Conservation (phyloP, 2,329 filamentous ascomycete species). For the Pyricularia sp. region DNA sequence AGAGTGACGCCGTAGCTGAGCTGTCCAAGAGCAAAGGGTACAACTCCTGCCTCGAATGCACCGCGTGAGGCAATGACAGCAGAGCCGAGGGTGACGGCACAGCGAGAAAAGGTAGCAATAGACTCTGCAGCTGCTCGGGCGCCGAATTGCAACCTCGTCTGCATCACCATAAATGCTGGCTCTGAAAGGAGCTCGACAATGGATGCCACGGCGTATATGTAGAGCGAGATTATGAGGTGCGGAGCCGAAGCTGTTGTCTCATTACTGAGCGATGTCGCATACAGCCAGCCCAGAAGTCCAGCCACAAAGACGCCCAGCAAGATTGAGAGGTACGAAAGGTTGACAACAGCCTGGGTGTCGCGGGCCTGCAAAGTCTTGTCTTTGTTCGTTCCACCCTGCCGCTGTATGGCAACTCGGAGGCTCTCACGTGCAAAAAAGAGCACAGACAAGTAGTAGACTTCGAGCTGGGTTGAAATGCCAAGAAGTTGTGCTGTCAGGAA, state of each 20-base stretch:
- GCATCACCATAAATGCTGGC: conserved; percentile 80
- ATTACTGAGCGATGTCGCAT: conserved; percentile 43
- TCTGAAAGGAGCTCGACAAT: conserved; percentile 74
- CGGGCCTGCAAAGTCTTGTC: conserved; percentile 5
- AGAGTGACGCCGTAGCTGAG: conserved; percentile 63
- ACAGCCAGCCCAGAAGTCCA: conserved; percentile 55
- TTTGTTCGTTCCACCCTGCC: conserved; percentile 42
- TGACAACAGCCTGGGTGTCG: conserved; percentile 67
- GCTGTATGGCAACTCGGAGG: conserved; percentile 81
- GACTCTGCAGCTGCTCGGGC: conserved; percentile 77
- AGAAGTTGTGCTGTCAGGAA: conserved; percentile 79
- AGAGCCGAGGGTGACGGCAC: conserved; percentile 60
- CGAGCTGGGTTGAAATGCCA: conserved; percentile 80
- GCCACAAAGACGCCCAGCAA: conserved; percentile 58
- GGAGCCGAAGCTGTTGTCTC: conserved; percentile 46
- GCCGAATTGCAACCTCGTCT: conserved; percentile 71
- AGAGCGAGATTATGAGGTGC: conserved; percentile 47
- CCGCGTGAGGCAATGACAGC: conserved; percentile 43
- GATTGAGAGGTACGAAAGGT: conserved; percentile 76
- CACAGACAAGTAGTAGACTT: conserved; percentile 87
- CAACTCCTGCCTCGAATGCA: conserved; percentile 54
- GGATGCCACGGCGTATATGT: conserved; percentile 46
- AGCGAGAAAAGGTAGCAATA: conserved; percentile 69
- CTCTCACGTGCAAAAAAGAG: conserved; percentile 92
- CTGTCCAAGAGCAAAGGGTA: conserved; percentile 87